These are phyloP conservation scores for Manihot esculenta DNA, from an alignment of 441 rosid species.

Conservation along the genomic window DNA sequence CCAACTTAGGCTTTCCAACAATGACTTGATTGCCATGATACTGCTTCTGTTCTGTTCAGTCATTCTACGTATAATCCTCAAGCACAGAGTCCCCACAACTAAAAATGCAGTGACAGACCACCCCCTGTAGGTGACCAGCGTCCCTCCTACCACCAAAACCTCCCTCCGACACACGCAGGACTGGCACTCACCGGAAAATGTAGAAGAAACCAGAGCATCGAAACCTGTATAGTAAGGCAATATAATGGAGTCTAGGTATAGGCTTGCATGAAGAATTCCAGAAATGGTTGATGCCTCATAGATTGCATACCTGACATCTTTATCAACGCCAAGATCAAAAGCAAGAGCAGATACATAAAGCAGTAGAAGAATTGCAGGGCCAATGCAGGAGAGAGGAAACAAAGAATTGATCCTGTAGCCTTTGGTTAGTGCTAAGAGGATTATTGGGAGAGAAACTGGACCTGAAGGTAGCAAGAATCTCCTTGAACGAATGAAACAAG, in stretches of 20 bases:
- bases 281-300: conserved; percentile 75
- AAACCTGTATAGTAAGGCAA: conserved; percentile 82
- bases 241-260: conserved; percentile 67
- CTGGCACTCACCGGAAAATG: conserved; percentile 63
- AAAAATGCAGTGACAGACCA: conserved; percentile 60
- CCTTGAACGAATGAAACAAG: conserved; percentile 32
- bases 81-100: conserved; percentile 51
- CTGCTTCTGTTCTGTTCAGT: conserved; percentile 28
- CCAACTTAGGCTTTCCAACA: conserved; percentile 46
- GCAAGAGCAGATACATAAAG: conserved; percentile 58
- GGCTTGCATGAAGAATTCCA: conserved; percentile 71
- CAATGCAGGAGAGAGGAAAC: conserved; percentile 56
- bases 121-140: conserved; percentile 51
- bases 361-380: conserved; percentile 65
- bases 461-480: conserved; percentile 67
- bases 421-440: conserved; percentile 59
- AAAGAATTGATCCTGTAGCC: conserved; percentile 64
- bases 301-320: conserved; percentile 54
- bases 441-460: conserved; percentile 57
- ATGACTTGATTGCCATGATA: conserved; percentile 25
- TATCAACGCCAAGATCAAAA: conserved; percentile 44
- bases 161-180: conserved; percentile 72
- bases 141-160: conserved; percentile 65
- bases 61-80: conserved; percentile 52
- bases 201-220: conserved; percentile 63